Evolutionary conservation across 2,329 filamentous ascomycete genomes (phyloP), one percentile per base, ranked within the genome.

Genomic region (Cladosporium halotolerans): DNA sequence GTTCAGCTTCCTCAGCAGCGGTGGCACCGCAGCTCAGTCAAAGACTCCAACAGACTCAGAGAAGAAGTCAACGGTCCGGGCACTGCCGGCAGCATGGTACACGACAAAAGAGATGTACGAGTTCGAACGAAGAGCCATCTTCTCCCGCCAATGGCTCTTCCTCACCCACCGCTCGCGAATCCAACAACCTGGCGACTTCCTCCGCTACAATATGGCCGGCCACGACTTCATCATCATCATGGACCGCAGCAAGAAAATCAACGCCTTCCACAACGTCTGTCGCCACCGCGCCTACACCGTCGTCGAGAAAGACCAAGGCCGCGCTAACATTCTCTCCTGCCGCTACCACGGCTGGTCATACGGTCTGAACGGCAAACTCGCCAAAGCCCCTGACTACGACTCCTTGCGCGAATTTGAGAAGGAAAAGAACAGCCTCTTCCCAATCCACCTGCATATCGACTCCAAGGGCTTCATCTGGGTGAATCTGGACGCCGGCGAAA

Each of bases 261-360:
- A 63, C 16, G 78, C 77, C 10, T 81, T 82, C 62, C 59, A 61
- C 53, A 61, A 61, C 46, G 57, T 57, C 10, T 61, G 59, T 40
- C 51, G 59, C 36, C 81, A 84, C 63, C 73, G 81, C 2, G 81
- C 81, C 23, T 84, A 79, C 61, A 77, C 79, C 1, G 74, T 84
- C 6, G 77, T 80, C 4, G 73, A 72, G 9, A 73, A 75, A 45
- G 71, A 77, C 1, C 65, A 71, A 9, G 81, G 81, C 3, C 74
- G 73, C 41, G 74, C 73, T 45, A 72, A 68, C 56, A 73, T 83
- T 14, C 72, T 84, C 16, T 71, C 76, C 0, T 84, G 81, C 69
- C 76, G 77, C 51, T 84, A 84, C 58, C 81, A 83, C 60, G 80
- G 80, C 19, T 84, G 81, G 80, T 79, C 78, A 1, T 83, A 83